Conservation (phyloP, 2,329 filamentous ascomycete species). For the Neospermospora avenae region DNA sequence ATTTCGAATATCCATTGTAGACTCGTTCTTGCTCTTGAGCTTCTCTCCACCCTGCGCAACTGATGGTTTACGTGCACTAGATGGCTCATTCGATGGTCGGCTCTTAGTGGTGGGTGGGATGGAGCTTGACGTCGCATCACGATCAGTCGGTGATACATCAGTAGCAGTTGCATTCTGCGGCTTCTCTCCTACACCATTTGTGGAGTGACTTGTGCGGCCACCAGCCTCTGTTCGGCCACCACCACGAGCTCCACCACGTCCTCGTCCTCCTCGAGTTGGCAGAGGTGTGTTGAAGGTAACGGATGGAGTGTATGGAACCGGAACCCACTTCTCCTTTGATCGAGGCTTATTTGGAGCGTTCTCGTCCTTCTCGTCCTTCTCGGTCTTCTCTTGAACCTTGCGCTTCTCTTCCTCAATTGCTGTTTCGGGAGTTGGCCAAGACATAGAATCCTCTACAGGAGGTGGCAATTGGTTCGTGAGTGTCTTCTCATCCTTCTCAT, state of each 20-base stretch:
- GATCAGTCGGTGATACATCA: slow-evolving; percentile 14
- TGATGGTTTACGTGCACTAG: slow-evolving; percentile 26
- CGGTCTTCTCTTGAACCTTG: slow-evolving; percentile 63
- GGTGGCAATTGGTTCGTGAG: slow-evolving; percentile 47
- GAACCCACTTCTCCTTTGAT: slow-evolving; percentile 81
- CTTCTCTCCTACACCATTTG: slow-evolving; percentile 32
- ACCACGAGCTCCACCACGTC: slow-evolving; percentile 41
- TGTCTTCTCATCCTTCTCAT: slow-evolving; percentile 35
- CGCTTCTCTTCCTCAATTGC: slow-evolving; percentile 74
- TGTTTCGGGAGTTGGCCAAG: slow-evolving; percentile 88
- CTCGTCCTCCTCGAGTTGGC: slow-evolving; percentile 56
- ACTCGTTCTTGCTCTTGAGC: slow-evolving; percentile 28
- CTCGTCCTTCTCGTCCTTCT: slow-evolving; percentile 63
- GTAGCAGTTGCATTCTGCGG: slow-evolving; percentile 14
- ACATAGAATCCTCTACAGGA: slow-evolving; percentile 70
- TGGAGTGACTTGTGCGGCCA: slow-evolving; percentile 36
- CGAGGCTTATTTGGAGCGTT: slow-evolving; percentile 50
- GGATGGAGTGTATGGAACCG: slow-evolving; percentile 76
- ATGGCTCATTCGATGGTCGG: slow-evolving; percentile 24
- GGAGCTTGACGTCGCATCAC: slow-evolving; percentile 30
- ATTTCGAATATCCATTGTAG: slow-evolving; percentile 32
- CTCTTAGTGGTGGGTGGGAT: slow-evolving; percentile 32
- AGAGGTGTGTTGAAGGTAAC: slow-evolving; percentile 86
- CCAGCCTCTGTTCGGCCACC: slow-evolving; percentile 38
- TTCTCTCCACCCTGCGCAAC: slow-evolving; percentile 27